These are phyloP conservation scores for Amaranthus cruentus DNA, from an alignment of 148 eudicot species.

Conservation along the genomic window DNA sequence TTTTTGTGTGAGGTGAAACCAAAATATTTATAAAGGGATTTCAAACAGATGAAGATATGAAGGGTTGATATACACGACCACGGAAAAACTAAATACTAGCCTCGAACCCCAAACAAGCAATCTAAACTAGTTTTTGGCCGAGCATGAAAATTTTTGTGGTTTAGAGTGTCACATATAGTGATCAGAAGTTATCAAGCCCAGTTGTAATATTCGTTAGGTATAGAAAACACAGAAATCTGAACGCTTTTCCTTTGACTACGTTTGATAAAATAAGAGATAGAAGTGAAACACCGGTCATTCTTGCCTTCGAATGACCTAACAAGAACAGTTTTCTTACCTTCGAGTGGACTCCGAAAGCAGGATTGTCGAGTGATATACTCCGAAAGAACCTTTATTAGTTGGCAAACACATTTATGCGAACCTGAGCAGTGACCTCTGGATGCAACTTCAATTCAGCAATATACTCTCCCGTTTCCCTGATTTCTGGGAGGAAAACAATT, in stretches of 20 bases:
- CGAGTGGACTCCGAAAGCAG: neutral
- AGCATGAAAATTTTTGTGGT: neutral
- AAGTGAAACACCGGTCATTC: neutral
- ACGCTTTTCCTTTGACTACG: neutral
- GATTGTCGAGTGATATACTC: neutral
- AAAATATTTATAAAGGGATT: too few relatives aligned
- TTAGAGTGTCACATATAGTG: neutral
- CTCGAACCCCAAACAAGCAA: neutral
- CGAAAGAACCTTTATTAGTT: slow-evolving; percentile 36
- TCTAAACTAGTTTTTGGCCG: neutral
- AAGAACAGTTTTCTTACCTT: slow-evolving; percentile 14
- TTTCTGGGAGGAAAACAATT: slow-evolving; percentile 73
- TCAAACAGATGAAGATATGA: neutral
- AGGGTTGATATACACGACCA: neutral
- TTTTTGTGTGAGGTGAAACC: too few relatives aligned
- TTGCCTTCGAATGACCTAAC: neutral
- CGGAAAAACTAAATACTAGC: neutral
- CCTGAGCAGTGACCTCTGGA: slow-evolving; percentile 77
- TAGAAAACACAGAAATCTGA: too few relatives aligned
- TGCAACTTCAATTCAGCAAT: slow-evolving; percentile 87
- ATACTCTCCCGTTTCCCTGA: slow-evolving; percentile 86
- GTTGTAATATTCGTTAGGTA: neutral
- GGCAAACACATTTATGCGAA: slow-evolving; percentile 69
- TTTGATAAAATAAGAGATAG: neutral
- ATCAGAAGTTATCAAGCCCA: neutral